Percentiles rank a stretch among this genome's conserved stretches.
Conservation (phyloP, 306 rosid genomes). For the Purshia tridentata region DNA sequence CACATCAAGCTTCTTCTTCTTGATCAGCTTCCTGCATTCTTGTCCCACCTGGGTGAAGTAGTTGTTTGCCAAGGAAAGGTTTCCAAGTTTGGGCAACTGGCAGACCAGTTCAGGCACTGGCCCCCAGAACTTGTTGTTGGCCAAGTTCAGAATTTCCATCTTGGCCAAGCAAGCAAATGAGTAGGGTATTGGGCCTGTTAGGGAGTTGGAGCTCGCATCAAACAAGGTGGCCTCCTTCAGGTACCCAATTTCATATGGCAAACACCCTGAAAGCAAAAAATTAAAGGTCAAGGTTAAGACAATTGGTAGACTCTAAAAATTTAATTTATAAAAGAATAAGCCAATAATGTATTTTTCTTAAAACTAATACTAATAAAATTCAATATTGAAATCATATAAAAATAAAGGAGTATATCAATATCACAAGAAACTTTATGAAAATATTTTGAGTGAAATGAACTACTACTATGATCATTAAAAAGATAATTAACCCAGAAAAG, state of each 20-base stretch:
- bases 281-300: background rate
- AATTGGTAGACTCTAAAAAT: no score
- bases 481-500: no score
- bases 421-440: no score
- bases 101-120: slow-evolving; percentile 65
- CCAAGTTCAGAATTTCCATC: slow-evolving; percentile 40
- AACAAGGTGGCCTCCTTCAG: slow-evolving; percentile 44
- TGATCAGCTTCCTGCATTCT: slow-evolving; percentile 46
- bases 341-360: no score
- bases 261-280: slow-evolving; percentile 44
- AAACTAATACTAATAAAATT: no score
- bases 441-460: no score
- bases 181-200: slow-evolving; percentile 70
- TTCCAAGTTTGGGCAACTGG: slow-evolving; percentile 33
- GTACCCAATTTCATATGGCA: slow-evolving; percentile 67
- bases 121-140: slow-evolving; percentile 46
- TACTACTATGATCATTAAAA: no score
- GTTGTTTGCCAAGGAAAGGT: slow-evolving; percentile 43
- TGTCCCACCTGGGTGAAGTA: slow-evolving; percentile 63
- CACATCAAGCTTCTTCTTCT: slow-evolving; percentile 40
- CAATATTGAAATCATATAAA: no score
- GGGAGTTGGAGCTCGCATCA: slow-evolving; percentile 45
- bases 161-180: slow-evolving; percentile 63
- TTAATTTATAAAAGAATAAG: no score
- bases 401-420: no score